These are phyloP conservation scores for Physocladia obscura DNA, from an alignment of 192 early-diverging fungal species.

Conservation along the genomic window DNA sequence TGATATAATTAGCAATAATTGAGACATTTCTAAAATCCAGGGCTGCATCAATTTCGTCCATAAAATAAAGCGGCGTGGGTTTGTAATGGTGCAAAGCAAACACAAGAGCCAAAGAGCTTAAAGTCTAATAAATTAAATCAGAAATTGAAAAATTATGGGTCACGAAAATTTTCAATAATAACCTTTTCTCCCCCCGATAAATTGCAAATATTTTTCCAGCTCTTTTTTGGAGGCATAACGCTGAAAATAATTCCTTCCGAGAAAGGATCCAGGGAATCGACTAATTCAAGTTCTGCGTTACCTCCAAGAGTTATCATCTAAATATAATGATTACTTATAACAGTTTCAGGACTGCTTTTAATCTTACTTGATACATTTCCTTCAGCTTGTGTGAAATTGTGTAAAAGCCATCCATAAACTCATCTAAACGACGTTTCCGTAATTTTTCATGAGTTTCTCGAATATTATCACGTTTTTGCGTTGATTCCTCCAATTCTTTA, in stretches of 20 bases:
- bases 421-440: conserved; percentile 74
- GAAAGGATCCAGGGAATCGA: conserved; percentile 96
- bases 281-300: conserved; percentile 96
- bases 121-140: conserved; percentile 58
- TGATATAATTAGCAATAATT: conserved; percentile 98
- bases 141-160: background rate
- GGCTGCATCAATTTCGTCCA: conserved; percentile 99
- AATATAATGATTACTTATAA: background rate
- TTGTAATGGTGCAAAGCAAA: conserved; percentile 99
- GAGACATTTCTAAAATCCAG: conserved; percentile 98
- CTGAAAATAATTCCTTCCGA: conserved; percentile 97
- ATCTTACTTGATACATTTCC: conserved; percentile 93
- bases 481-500: conserved; percentile 74
- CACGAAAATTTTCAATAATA: conserved; percentile 9
- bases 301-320: conserved; percentile 97
- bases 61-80: conserved; percentile 98
- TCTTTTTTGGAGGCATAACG: conserved; percentile 99
- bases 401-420: conserved; percentile 96
- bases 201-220: conserved; percentile 99
- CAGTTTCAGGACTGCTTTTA: too few relatives aligned
- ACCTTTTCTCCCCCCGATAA: conserved; percentile 99
- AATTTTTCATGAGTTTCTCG: conserved; percentile 75
- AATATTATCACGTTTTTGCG: conserved; percentile 68
- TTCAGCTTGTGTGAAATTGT: conserved; percentile 92
- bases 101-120: conserved; percentile 96